Conservation (phyloP, 2,329 filamentous ascomycete genomes). For the Beauveria bassiana region DNA sequence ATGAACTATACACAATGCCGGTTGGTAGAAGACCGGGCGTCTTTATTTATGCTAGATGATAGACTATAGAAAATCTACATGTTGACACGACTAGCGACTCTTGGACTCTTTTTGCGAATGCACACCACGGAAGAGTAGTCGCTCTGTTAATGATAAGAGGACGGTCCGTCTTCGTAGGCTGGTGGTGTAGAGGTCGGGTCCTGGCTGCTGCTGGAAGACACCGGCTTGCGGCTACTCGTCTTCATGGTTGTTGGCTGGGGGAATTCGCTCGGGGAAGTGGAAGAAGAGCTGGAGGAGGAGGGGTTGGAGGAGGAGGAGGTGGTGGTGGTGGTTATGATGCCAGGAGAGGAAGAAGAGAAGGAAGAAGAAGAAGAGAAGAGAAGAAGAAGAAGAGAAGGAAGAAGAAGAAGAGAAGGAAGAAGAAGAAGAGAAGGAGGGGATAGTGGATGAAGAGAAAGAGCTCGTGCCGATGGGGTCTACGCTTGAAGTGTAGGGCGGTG, state of each 20-base stretch:
- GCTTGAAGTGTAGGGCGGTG: neutral
- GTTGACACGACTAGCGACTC: neutral
- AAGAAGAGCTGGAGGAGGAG: neutral
- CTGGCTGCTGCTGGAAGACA: neutral
- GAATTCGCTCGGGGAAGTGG: neutral
- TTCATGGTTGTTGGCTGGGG: neutral
- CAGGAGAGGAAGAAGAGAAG: neutral
- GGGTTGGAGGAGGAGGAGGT: neutral
- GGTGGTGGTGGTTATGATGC: neutral
- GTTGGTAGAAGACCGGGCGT: neutral
- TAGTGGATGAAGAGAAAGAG: neutral
- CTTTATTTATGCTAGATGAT: slow-evolving; percentile 9
- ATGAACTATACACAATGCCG: neutral
- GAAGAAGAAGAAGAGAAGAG: neutral
- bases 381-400: neutral
- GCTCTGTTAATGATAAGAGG: neutral
- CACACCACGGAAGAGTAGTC: neutral
- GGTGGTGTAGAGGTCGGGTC: neutral
- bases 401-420: neutral
- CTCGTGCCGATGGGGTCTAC: neutral
- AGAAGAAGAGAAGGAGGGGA: neutral
- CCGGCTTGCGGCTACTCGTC: neutral
- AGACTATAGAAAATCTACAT: slow-evolving; percentile 12
- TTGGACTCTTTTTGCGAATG: neutral
- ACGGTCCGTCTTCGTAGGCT: neutral